These are phyloP conservation scores for Mucor indicus DNA, from an alignment of 371 early-diverging fungal species.

Conservation along the genomic window DNA sequence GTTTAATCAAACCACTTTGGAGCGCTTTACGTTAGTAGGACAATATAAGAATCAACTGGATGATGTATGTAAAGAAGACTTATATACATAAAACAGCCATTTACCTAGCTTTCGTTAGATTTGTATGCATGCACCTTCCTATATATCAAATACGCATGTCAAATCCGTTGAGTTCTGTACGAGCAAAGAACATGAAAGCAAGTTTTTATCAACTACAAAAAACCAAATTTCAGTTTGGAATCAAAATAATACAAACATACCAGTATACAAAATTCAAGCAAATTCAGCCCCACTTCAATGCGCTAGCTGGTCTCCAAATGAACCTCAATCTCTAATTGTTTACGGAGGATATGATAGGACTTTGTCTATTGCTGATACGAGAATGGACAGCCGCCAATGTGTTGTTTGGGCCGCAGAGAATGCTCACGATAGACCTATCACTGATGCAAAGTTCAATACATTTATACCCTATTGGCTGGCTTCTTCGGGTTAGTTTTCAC, in stretches of 20 bases:
- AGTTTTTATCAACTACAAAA: conserved; percentile 14
- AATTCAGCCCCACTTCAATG: conserved; percentile 10
- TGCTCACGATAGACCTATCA: conserved; percentile 45
- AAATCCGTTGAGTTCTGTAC: conserved; percentile 25
- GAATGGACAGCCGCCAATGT: conserved; percentile 1
- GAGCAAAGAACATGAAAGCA: background rate
- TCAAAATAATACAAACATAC: conserved; percentile 12
- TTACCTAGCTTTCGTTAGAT: background rate
- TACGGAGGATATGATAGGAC: conserved; percentile 22
- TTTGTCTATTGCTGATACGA: conserved; percentile 25
- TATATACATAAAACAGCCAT: background rate
- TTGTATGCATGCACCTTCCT: background rate
- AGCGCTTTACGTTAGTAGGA: conserved; percentile 9
- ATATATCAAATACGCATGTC: conserved; percentile 21
- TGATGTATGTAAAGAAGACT: background rate
- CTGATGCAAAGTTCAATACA: conserved; percentile 65
- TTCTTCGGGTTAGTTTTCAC: conserved; percentile 36
- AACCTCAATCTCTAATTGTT: conserved; percentile 25
- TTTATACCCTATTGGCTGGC: conserved; percentile 85
- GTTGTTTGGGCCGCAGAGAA: conserved; percentile 24
- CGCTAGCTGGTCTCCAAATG: conserved; percentile 40
- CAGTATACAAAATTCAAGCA: conserved; percentile 1
- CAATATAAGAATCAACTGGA: conserved; percentile 16
- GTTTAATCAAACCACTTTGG: background rate
- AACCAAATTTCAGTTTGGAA: conserved; percentile 30